Evolutionary conservation across 108 stramenopile genomes (phyloP), one percentile per base, ranked within the genome.

Genomic region (Skeletonema potamos): DNA sequence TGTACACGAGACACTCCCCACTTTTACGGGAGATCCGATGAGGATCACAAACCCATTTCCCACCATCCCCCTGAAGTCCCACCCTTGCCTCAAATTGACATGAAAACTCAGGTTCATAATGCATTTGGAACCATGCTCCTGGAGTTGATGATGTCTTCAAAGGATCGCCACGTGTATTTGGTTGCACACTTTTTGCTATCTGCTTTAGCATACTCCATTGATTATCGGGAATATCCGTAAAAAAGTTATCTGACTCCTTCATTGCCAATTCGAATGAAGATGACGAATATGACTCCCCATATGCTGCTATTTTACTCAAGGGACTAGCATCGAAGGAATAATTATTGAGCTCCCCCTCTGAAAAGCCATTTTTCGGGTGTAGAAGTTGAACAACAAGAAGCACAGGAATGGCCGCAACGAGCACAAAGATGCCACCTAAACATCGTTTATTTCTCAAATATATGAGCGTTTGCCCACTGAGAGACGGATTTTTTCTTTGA

Each of bases 21-120:
- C 8, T 8, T 8, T 54, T 4, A 5, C 6, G 6, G 4, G 20
- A 6, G 1, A 84, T 61, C 0, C 83, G 62, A 71, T 84, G 74
- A 7, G 77, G 83, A 55, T 84, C 77, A 79, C 83, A 84, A 12
- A 79, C 62, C 83, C 83, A 84, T 73, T 84, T 82, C 11, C 62
- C 67, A 12, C 73, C 73, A 63, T 74, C 67, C 18, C 67, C 68
- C 34, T 34, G 34, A 6, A 7, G 34, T 34, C 62, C 57, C 58
- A 33, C 24, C 64, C 48, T 28, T 41, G 18, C 39, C 48, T 72
- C 70, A 58, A 77, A 66, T 2, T 22, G 55, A 70, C 84, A 84
- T 15, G 29, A 62, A 65, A 84, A 81, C 29, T 81, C 62, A 22
- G 84, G 84, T 11, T 84, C 84, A 20, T 71, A 82, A 26, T 85